Evolutionary conservation across 2,329 filamentous ascomycete genomes (phyloP).

Genomic region (Xylaria hypoxylon): DNA sequence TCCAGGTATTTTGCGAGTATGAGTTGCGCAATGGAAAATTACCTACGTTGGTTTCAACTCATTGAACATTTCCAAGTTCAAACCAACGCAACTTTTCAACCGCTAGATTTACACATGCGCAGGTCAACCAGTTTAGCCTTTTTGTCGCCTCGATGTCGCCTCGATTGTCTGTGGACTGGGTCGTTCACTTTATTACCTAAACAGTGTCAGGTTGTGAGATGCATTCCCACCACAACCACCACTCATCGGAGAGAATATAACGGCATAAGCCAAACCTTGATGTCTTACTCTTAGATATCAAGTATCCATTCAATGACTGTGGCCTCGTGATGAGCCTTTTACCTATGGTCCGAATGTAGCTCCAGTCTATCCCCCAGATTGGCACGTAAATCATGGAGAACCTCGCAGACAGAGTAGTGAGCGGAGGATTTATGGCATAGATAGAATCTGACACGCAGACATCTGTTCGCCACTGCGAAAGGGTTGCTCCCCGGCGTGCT

Average conservation of each 20-base stretch:
- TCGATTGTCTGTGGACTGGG: too few species aligned
- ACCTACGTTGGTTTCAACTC: too few species aligned
- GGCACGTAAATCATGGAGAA: constrained; percentile 28
- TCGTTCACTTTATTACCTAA: not conserved
- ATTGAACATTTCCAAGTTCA: too few species aligned
- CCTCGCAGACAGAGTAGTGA: not conserved
- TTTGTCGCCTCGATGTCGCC: not conserved
- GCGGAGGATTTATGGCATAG: constrained; percentile 31
- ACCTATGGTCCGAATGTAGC: not conserved
- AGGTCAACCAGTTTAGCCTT: not conserved
- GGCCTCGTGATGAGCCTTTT: not conserved
- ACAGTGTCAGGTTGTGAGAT: not conserved
- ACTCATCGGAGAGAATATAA: not conserved
- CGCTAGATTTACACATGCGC: not conserved
- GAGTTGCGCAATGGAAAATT: too few species aligned
- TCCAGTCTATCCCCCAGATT: constrained; percentile 34
- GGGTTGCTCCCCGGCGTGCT: not conserved
- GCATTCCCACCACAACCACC: not conserved
- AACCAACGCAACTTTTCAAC: too few species aligned
- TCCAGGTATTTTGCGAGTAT: too few species aligned
- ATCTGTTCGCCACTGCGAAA: constrained; percentile 10
- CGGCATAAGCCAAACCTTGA: not conserved
- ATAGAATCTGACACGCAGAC: constrained; percentile 30
- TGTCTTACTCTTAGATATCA: not conserved
- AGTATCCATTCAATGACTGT: not conserved